Percentiles rank a stretch among this genome's conserved stretches.
Evolutionary conservation across 2,329 filamentous ascomycete species (phyloP).

Genomic region (Botrytis aclada): DNA sequence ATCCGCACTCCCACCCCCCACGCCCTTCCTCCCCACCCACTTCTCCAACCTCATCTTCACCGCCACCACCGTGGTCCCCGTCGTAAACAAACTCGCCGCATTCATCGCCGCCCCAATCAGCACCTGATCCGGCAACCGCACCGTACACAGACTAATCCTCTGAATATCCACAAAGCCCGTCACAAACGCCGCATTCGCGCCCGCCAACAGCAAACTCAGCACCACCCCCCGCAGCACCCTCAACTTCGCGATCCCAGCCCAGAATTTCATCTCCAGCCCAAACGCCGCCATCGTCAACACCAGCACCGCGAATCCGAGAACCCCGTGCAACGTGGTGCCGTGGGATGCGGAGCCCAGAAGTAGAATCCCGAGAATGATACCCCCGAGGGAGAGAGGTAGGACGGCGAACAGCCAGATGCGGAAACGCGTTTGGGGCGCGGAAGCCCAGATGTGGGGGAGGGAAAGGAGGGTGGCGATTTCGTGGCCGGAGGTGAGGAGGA

Average conservation of each 20-base stretch:
- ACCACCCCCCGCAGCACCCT: not conserved
- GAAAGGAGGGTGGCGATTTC: slow-evolving; percentile 15
- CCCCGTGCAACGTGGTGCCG: not conserved
- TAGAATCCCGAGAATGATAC: not conserved
- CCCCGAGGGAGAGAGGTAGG: not conserved
- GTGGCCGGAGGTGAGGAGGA: slow-evolving; percentile 12
- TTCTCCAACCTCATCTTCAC: not conserved
- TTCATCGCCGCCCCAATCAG: not conserved
- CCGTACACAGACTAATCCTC: slow-evolving; percentile 13
- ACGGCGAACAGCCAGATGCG: slow-evolving; percentile 7
- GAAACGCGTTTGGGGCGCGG: not conserved
- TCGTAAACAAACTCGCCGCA: not conserved
- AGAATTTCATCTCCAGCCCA: slow-evolving; percentile 6
- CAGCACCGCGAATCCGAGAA: not conserved
- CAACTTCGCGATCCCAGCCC: not conserved
- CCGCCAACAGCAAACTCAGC: not conserved
- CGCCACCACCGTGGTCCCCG: not conserved
- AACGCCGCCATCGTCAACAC: not conserved
- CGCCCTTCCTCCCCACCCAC: not conserved
- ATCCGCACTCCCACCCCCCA: not conserved
- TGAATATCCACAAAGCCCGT: slow-evolving; percentile 12
- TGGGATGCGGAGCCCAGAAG: slow-evolving; percentile 1
- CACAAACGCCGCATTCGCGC: not conserved
- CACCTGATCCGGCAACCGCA: slow-evolving; percentile 5
- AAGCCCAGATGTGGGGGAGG: slow-evolving; percentile 6